phyloP scores from a whole-genome alignment of 2,329 filamentous ascomycete species.

The Trematosphaeria pertusa region DNA sequence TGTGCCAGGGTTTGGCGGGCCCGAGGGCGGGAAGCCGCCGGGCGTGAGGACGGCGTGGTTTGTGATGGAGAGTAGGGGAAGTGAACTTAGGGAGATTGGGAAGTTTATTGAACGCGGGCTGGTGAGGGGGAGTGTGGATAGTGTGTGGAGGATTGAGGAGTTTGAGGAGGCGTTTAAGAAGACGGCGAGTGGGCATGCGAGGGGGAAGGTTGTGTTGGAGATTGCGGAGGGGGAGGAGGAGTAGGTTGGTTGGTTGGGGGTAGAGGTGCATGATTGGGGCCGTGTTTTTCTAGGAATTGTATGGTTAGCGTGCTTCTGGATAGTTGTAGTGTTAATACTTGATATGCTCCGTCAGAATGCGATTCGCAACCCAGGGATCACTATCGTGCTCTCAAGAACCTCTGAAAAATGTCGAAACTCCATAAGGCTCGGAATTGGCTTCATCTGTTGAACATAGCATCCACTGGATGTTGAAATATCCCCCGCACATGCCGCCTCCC shows the following conservation, averaged over 20 bases:
- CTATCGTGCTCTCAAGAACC: too few species aligned
- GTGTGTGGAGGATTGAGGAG: slow-evolving; percentile 52
- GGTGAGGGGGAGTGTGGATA: slow-evolving; percentile 49
- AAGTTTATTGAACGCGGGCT: slow-evolving; percentile 50
- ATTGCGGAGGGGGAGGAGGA: slow-evolving; percentile 15
- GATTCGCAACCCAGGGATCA: too few species aligned
- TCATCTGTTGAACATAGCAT: too few species aligned
- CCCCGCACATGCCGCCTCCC: too few species aligned
- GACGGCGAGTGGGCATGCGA: slow-evolving; percentile 48
- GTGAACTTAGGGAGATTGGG: slow-evolving; percentile 48
- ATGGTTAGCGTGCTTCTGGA: too few species aligned
- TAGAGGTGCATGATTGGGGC: too few species aligned
- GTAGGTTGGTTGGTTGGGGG: neutral
- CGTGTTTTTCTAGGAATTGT: too few species aligned
- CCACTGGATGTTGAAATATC: too few species aligned
- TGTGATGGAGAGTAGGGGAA: slow-evolving; percentile 49
- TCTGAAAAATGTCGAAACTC: too few species aligned
- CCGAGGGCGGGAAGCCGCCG: slow-evolving; percentile 35
- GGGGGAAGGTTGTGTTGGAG: slow-evolving; percentile 51
- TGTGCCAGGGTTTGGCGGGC: slow-evolving; percentile 34
- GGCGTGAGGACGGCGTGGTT: slow-evolving; percentile 51
- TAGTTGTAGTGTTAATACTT: too few species aligned
- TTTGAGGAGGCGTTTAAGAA: slow-evolving; percentile 51
- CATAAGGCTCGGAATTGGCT: too few species aligned
- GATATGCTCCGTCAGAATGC: too few species aligned